These are phyloP conservation scores for Morella rubra DNA, from an alignment of 306 rosid genomes.

Conservation along the genomic window DNA sequence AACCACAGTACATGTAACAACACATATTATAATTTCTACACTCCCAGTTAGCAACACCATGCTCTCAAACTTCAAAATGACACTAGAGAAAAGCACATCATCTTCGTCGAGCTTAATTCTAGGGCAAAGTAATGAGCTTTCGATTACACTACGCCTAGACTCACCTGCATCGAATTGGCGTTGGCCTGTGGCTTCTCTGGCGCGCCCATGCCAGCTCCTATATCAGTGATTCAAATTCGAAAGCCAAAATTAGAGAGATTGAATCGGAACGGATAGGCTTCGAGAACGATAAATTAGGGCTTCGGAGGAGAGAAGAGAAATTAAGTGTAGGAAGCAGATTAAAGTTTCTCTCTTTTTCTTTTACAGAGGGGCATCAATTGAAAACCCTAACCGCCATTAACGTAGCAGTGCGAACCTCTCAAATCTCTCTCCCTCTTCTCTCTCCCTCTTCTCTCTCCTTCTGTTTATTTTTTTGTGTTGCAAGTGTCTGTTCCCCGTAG, in stretches of 20 bases:
- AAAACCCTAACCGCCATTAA: constrained; percentile 90
- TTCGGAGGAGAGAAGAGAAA: constrained; percentile 35
- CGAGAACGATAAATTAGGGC: constrained; percentile 59
- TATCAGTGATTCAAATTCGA: constrained; percentile 31
- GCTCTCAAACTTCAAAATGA: constrained; percentile 31
- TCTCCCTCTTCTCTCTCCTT: constrained; percentile 18
- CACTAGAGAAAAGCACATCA: constrained; percentile 6
- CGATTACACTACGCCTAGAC: constrained; percentile 31
- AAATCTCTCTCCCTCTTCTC: constrained; percentile 28
- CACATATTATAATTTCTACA: neutral
- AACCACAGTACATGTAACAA: neutral
- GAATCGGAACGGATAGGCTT: constrained; percentile 21
- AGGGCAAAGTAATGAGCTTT: constrained; percentile 39
- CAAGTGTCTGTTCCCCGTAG: constrained; percentile 39
- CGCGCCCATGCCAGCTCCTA: constrained; percentile 68
- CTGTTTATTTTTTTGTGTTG: constrained; percentile 37
- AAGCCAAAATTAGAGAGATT: constrained; percentile 24
- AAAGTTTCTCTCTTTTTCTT: constrained; percentile 15
- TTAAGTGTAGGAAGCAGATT: constrained; percentile 34
- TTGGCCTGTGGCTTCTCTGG: constrained; percentile 76
- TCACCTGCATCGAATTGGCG: constrained; percentile 91
- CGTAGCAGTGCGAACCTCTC: constrained; percentile 41
- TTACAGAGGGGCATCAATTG: constrained; percentile 36
- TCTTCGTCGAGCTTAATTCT: constrained; percentile 22
- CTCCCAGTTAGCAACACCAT: constrained; percentile 22